Conservation (phyloP, 768 basidiomycete species). For the Tulasnella sp. region DNA sequence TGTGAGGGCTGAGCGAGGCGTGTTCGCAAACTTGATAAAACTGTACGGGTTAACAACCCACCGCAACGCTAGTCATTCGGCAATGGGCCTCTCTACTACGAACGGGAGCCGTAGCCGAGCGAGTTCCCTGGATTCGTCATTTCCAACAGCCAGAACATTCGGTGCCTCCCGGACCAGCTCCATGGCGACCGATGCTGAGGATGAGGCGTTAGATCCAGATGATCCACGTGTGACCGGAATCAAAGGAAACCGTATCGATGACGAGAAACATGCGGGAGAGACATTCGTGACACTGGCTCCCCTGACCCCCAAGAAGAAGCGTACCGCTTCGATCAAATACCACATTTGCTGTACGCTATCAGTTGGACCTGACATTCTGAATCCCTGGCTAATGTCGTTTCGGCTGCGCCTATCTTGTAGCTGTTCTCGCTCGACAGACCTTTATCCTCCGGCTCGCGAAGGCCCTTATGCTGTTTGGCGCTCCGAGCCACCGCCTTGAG, state of each 20-base stretch:
- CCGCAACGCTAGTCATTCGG: neutral
- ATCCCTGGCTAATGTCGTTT: neutral
- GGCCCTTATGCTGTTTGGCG: slow-evolving; percentile 83
- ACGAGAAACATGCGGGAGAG: slow-evolving; percentile 54
- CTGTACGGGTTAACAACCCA: neutral
- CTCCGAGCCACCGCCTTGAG: slow-evolving; percentile 89
- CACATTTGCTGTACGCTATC: slow-evolving; percentile 54
- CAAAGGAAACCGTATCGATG: slow-evolving; percentile 34
- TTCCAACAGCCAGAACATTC: slow-evolving; percentile 8
- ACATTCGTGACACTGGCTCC: slow-evolving; percentile 52
- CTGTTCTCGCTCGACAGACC: slow-evolving; percentile 68
- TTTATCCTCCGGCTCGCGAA: slow-evolving; percentile 80
- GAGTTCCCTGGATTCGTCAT: slow-evolving; percentile 5
- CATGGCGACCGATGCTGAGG: slow-evolving; percentile 24
- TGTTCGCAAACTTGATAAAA: neutral
- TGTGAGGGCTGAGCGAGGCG: neutral
- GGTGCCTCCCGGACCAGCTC: neutral
- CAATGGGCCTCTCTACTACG: neutral
- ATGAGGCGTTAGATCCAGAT: slow-evolving; percentile 55
- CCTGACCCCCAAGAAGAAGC: slow-evolving; percentile 37
- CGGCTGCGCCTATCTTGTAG: slow-evolving; percentile 33
- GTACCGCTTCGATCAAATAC: slow-evolving; percentile 49
- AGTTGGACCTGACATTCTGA: neutral
- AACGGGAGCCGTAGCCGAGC: slow-evolving; percentile 4
- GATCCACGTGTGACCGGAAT: slow-evolving; percentile 60